Percentiles rank a stretch among this genome's conserved stretches.
Conservation (phyloP, 441 rosid genomes). For the Eruca vesicaria region DNA sequence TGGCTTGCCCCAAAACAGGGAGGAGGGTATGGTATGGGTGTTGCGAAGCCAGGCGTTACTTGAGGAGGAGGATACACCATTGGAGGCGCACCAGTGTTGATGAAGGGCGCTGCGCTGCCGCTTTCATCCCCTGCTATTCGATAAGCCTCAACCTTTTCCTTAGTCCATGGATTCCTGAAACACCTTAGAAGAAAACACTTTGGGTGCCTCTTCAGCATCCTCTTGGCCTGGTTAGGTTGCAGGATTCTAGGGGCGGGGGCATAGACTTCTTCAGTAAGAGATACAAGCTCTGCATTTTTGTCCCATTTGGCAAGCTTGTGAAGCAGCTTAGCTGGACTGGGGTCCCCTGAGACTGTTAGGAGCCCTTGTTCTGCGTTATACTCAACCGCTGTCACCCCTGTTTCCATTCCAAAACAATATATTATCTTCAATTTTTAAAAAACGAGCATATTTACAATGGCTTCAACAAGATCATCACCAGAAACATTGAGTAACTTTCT, state of each 20-base stretch:
- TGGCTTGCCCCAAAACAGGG: neutral
- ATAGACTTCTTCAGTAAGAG: constrained; percentile 3
- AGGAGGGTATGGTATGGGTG: constrained; percentile 27
- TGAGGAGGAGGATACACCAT: constrained; percentile 30
- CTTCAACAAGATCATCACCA: constrained; percentile 7
- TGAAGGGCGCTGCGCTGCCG: neutral
- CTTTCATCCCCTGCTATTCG: neutral
- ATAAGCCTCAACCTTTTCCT: constrained; percentile 9
- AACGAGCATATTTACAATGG: neutral
- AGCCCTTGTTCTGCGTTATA: constrained; percentile 18
- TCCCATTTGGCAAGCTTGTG: constrained; percentile 15
- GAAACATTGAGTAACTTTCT: constrained; percentile 15
- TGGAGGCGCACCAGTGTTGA: constrained; percentile 9
- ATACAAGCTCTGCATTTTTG: constrained; percentile 15
- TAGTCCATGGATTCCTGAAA: neutral
- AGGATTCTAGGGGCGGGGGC: neutral
- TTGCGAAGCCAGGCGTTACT: neutral
- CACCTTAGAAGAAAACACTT: constrained; percentile 22
- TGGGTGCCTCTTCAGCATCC: neutral
- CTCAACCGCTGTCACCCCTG: constrained; percentile 16
- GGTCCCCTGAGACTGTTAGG: constrained; percentile 19
- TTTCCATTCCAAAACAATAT: neutral
- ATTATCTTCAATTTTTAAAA: neutral
- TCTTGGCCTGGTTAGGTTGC: neutral
- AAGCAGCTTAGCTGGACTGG: constrained; percentile 1